Base-by-base conservation (phyloP, 164 flowering plant genomes). In the Kingdonia uniflora region DNA sequence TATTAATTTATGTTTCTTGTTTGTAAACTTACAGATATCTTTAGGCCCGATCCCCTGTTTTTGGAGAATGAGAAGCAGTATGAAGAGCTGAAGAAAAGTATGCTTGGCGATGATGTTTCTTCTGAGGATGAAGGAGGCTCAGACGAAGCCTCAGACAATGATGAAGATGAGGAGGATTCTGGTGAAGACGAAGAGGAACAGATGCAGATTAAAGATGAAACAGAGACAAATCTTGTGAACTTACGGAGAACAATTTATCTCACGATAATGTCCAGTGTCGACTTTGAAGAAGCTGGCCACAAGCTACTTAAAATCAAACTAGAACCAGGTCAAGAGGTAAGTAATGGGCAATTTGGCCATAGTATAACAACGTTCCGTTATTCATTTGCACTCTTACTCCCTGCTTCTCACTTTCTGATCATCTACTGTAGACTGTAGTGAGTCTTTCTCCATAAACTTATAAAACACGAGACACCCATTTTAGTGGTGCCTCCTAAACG, bases 271-370 rank as follows among this genome's bases (percentile, higher is more conserved):
- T 89, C 96, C 21, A 94, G 99, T 75, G 97, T 86, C 48, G 96
- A 89, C 65, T 94, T 89, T 74, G 99, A 94, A 73, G 99, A 94
- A 64, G 99, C 99, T 56, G 99, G 99, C 1, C 99, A 94, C 60
- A 94, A 94, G 63, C 74, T 94, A 1, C 60, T 94, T 54, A 84
- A 94, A 68, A 89, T 94, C 49, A 86, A 87, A 65, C 79, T 94
- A n/a, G 95, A 94, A 69, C 85, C 99, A 23, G 99, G 99, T 19
- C 99, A 94, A 71, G 99, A 88, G 83, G 99, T 92, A 67, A 65
- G 73, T 55, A 8, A 8, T 50, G 12, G 12, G 25, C 10, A 12
- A 5, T 45, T 45, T 45, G 23, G n/a, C n/a, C n/a, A n/a, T n/a
- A n/a, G n/a, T n/a, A n/a, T n/a, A n/a, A n/a, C n/a, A n/a, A n/a